Conservation (phyloP, 106 monocot species). For the Apostasia ramifera region DNA sequence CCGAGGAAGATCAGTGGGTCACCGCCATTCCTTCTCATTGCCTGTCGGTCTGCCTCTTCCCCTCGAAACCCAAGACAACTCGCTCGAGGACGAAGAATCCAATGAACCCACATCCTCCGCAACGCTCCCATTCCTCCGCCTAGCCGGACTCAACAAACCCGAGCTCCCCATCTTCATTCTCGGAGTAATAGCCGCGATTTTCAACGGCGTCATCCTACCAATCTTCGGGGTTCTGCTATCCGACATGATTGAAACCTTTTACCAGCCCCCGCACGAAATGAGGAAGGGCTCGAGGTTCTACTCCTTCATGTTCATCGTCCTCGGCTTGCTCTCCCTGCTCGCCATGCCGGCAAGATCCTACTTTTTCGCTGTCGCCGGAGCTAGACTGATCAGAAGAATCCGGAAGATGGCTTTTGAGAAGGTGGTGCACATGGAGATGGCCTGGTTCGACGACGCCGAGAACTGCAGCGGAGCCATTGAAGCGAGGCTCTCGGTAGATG, state of each 20-base stretch:
- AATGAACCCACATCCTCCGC: background rate
- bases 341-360: slow-evolving; percentile 18
- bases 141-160: slow-evolving; percentile 18
- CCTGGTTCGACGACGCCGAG: slow-evolving; percentile 16
- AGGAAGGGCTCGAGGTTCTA: slow-evolving; percentile 13
- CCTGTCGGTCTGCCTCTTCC: slow-evolving; percentile 12
- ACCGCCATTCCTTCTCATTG: slow-evolving; percentile 11
- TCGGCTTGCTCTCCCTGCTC: slow-evolving; percentile 8
- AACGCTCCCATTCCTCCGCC: background rate
- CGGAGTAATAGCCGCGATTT: slow-evolving; percentile 9
- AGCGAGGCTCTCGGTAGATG: slow-evolving; percentile 16
- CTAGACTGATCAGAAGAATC: slow-evolving; percentile 15
- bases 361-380: slow-evolving; percentile 16
- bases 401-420: slow-evolving; percentile 20
- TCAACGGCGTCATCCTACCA: slow-evolving; percentile 12
- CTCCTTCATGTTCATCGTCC: slow-evolving; percentile 10
- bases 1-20: slow-evolving; percentile 10
- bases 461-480: slow-evolving; percentile 20
- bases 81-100: background rate
- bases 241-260: slow-evolving; percentile 12
- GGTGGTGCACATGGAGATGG: slow-evolving; percentile 22
- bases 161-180: slow-evolving; percentile 16
- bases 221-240: slow-evolving; percentile 16
- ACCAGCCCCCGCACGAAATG: slow-evolving; percentile 7
- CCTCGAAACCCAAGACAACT: slow-evolving; percentile 7